These are phyloP conservation scores for Acacia confusa DNA, from an alignment of 306 rosid genomes.

Conservation along the genomic window DNA sequence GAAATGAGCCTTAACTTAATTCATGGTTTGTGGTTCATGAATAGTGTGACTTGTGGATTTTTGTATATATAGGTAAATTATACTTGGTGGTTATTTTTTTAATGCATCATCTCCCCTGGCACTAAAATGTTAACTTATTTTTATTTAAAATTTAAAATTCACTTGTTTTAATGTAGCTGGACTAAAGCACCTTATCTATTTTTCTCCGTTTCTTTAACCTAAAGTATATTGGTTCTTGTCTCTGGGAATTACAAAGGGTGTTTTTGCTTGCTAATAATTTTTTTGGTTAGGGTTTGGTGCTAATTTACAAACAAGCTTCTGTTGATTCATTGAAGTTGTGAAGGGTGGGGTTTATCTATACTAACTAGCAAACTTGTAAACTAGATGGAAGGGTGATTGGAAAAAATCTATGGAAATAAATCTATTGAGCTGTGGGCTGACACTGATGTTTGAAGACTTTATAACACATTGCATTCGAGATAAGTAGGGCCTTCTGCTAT, in stretches of 20 bases:
- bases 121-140: background rate
- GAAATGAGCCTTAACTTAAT: background rate
- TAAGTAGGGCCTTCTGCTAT: constrained; percentile 1
- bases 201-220: background rate
- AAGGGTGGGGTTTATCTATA: constrained; percentile 3
- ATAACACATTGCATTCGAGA: background rate
- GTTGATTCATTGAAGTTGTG: background rate
- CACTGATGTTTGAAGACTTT: constrained; percentile 20
- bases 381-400: background rate
- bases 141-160: background rate
- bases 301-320: background rate
- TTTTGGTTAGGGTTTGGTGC: background rate
- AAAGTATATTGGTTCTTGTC: background rate
- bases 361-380: background rate
- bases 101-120: background rate
- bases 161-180: background rate
- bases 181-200: background rate
- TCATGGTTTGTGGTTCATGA: background rate
- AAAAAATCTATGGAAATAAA: background rate
- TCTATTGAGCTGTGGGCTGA: background rate
- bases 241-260: background rate
- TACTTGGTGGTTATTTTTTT: background rate
- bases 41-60: background rate
- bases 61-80: too few species aligned
- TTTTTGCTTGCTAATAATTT: background rate